Evolutionary conservation across 345 rosid species (phyloP).

Genomic region (Chamaenerion angustifolium): DNA sequence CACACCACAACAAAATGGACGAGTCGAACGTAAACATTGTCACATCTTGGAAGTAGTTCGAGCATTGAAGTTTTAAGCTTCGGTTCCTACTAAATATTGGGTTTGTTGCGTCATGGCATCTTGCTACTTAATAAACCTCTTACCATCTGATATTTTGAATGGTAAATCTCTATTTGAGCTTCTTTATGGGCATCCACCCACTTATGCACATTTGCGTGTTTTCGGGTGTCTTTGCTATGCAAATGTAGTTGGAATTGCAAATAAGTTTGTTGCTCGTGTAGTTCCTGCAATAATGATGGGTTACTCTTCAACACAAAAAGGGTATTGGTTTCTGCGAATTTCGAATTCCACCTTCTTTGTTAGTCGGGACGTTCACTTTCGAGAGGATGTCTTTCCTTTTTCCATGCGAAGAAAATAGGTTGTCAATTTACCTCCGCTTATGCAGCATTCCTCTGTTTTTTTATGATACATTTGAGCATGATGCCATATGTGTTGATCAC

Average conservation of each 20-base stretch:
- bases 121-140: not conserved
- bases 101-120: not conserved
- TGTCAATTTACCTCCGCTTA: no score
- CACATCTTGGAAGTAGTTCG: no score
- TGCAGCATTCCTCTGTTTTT: no score
- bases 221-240: slow-evolving; percentile 3
- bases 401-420: not conserved
- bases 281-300: not conserved
- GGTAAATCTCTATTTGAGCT: not conserved
- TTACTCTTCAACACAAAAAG: not conserved
- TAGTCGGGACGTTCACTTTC: no score
- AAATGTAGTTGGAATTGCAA: no score
- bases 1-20: slow-evolving; percentile 5
- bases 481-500: no score
- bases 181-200: not conserved
- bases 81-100: not conserved
- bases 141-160: not conserved
- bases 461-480: no score
- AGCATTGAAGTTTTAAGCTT: not conserved
- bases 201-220: not conserved
- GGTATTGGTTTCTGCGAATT: not conserved
- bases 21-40: not conserved
- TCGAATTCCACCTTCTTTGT: no score
- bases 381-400: no score
- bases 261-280: not conserved